Conservation (phyloP, 1,284 basidiomycete genomes). For the Chondrostereum purpureum region DNA sequence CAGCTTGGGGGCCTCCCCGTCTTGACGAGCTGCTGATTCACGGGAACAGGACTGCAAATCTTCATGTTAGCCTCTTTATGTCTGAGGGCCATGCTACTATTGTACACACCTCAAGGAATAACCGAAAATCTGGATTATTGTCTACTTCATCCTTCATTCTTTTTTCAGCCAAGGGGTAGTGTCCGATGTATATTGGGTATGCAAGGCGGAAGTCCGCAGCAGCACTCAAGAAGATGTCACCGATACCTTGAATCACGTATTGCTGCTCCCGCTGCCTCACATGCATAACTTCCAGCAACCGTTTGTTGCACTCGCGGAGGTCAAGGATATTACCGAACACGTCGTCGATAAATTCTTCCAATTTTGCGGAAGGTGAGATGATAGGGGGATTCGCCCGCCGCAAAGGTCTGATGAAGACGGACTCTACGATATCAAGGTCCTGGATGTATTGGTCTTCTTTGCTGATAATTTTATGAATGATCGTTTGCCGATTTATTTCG, state of each 20-base stretch:
- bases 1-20: slow-evolving; percentile 6
- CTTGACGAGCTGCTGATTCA: slow-evolving; percentile 50
- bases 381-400: slow-evolving; percentile 66
- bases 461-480: slow-evolving; percentile 87
- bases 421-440: slow-evolving; percentile 83
- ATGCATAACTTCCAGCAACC: slow-evolving; percentile 79
- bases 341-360: slow-evolving; percentile 80
- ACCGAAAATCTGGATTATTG: slow-evolving; percentile 73
- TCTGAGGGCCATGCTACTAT: slow-evolving; percentile 2
- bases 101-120: slow-evolving; percentile 76
- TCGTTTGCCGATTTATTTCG: slow-evolving; percentile 84
- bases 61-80: slow-evolving; percentile 5
- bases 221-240: slow-evolving; percentile 85
- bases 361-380: slow-evolving; percentile 47
- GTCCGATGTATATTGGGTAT: slow-evolving; percentile 84
- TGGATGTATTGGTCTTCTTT: slow-evolving; percentile 89
- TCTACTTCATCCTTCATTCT: slow-evolving; percentile 81
- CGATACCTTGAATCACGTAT: slow-evolving; percentile 80
- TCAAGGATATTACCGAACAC: slow-evolving; percentile 87
- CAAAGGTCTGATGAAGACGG: slow-evolving; percentile 79
- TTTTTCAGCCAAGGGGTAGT: slow-evolving; percentile 82
- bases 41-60: slow-evolving; percentile 39
- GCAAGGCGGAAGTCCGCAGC: slow-evolving; percentile 84
- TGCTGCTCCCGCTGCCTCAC: slow-evolving; percentile 85
- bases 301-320: slow-evolving; percentile 74